Conservation (phyloP, 2,329 filamentous ascomycete species). For the Corniculantispora saksenae region DNA sequence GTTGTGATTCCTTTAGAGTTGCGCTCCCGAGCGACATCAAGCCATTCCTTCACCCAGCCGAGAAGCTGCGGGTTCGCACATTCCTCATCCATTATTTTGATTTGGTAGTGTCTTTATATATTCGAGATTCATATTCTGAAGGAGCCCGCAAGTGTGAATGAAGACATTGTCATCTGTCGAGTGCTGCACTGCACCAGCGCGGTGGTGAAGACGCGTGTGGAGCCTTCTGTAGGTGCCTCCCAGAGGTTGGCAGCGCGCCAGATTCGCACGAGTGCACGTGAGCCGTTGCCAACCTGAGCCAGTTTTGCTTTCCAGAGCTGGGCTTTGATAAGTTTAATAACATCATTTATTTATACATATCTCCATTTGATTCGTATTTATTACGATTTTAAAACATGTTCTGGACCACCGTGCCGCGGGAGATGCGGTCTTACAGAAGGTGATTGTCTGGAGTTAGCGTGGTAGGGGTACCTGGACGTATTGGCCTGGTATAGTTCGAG, state of each 20-base stretch:
- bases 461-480: too few relatives aligned
- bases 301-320: not conserved
- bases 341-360: too few relatives aligned
- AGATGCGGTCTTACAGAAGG: too few relatives aligned
- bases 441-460: too few relatives aligned
- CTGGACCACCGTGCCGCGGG: too few relatives aligned
- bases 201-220: conserved; percentile 7
- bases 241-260: too few relatives aligned
- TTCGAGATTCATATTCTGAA: not conserved
- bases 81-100: conserved; percentile 14
- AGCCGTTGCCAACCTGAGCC: too few relatives aligned
- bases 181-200: conserved; percentile 1
- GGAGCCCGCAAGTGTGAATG: not conserved
- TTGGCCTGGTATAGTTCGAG: not conserved
- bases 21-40: conserved; percentile 66
- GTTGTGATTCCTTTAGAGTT: conserved; percentile 71
- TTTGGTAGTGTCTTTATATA: not conserved
- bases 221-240: not conserved
- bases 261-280: conserved; percentile 11
- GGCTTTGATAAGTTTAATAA: too few relatives aligned
- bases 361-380: too few relatives aligned
- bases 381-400: not conserved
- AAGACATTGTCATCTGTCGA: not conserved
- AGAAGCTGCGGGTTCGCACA: conserved; percentile 69
- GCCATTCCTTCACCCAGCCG: conserved; percentile 76